Percentiles rank a stretch among this genome's conserved stretches.
phyloP scores from a whole-genome alignment of 805 yeast species.

The Zygosaccharomyces siamensis region DNA sequence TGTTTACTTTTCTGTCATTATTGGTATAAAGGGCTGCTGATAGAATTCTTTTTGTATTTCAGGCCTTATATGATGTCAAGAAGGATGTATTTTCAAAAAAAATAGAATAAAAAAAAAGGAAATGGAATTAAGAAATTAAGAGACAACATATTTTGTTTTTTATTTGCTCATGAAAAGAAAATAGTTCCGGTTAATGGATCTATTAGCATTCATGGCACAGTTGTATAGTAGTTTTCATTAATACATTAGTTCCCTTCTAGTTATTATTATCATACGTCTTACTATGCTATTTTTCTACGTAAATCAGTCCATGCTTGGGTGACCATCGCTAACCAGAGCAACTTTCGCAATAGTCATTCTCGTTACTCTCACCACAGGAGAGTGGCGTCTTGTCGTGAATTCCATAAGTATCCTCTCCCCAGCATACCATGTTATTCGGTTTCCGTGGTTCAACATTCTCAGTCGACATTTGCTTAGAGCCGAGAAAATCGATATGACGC shows the following conservation, averaged over 20 bases:
- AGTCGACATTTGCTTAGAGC: slow-evolving; percentile 33
- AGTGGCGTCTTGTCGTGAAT: slow-evolving; percentile 84
- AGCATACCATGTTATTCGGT: slow-evolving; percentile 27
- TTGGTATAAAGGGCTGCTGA: slow-evolving; percentile 6
- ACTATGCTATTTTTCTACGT: neutral
- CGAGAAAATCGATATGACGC: slow-evolving; percentile 24
- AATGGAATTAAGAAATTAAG: neutral
- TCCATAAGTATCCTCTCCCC: slow-evolving; percentile 54
- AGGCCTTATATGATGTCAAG: slow-evolving; percentile 12
- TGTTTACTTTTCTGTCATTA: neutral
- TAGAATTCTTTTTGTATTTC: slow-evolving; percentile 12
- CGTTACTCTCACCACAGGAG: slow-evolving; percentile 82
- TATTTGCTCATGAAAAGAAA: slow-evolving; percentile 11
- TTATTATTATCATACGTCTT: neutral
- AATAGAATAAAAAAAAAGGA: neutral
- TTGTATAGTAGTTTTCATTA: slow-evolving; percentile 15
- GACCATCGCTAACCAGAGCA: slow-evolving; percentile 70
- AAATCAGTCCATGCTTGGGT: neutral
- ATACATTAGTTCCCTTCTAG: slow-evolving; percentile 4
- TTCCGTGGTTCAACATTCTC: slow-evolving; percentile 41
- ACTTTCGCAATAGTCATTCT: slow-evolving; percentile 94
- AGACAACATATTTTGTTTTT: slow-evolving; percentile 4
- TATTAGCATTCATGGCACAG: slow-evolving; percentile 15
- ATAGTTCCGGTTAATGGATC: slow-evolving; percentile 5
- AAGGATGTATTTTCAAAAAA: slow-evolving; percentile 9